Base-by-base conservation (phyloP, 306 rosid species). In the Trifolium pratense region DNA sequence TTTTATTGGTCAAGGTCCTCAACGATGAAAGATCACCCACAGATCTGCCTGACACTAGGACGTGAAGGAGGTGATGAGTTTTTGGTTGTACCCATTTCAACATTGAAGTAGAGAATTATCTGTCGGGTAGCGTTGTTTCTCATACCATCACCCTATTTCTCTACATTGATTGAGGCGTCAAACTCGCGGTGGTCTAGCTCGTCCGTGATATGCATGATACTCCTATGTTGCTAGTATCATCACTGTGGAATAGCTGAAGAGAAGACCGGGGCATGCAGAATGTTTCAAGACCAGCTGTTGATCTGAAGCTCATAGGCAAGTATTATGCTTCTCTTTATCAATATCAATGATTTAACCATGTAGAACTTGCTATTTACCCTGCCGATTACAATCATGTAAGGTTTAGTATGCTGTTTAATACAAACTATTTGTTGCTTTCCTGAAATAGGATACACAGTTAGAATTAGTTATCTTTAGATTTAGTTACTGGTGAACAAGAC, bases 241-340 rank as follows among this genome's bases (percentile, higher is more conserved):
- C 75, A 32, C 74, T 32, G 42, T 64, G 86, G 85, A 72, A 69
- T 83, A 56, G 68, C 86, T 53, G 76, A 72, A 75, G 89, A 79
- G 79, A 77, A 74, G 75, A 76, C 49, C 80, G 37, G 66, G 56
- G 77, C 37, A 75, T 57, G 81, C 82, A 2, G 66, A 69, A 21
- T 46, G 75, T 76, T 70, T 65, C 79, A 80, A 82, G 79, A 84
- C 67, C 72, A 57, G 81, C 85, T 78, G 83, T 86, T 57, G 75
- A 73, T 82, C 78, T 70, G 85, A 75, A 74, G 75, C 80, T 70
- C 77, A 79, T 83, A 84, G 93, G 96, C 91, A 92, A 89, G 96
- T 86, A 83, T 82, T 78, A 84, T 77, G 74, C 84, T 85, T 66
- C 48, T 75, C 80, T 68, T 82, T 73, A 77, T 86, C 43, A 81